Conservation (phyloP, 2,329 filamentous ascomycete genomes). For the Teratosphaeria zuluensis region DNA sequence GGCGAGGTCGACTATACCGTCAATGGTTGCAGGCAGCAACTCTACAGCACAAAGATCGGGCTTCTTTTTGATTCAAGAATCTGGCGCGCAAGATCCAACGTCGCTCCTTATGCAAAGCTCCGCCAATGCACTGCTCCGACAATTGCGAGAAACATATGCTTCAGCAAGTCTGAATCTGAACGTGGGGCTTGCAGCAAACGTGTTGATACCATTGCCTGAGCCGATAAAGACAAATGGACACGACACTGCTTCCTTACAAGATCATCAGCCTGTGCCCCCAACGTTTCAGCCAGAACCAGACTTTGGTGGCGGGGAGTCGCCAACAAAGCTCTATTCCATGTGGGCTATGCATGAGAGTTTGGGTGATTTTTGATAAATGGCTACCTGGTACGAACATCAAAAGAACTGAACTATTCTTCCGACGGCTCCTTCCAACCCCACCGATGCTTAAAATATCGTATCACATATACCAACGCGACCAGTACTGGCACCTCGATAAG, state of each 20-base stretch:
- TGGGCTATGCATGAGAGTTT: slow-evolving; percentile 22
- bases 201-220: slow-evolving; percentile 5
- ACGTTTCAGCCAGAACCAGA: neutral
- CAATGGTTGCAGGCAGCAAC: neutral
- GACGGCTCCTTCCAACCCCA: slow-evolving; percentile 6
- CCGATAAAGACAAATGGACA: slow-evolving; percentile 4
- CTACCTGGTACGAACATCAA: neutral
- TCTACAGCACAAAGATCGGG: neutral
- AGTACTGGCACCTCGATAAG: slow-evolving; percentile 80
- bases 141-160: neutral
- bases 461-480: slow-evolving; percentile 43
- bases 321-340: slow-evolving; percentile 27
- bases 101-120: slow-evolving; percentile 2
- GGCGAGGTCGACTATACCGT: slow-evolving; percentile 7
- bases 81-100: neutral
- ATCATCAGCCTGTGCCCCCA: neutral
- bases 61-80: slow-evolving; percentile 4
- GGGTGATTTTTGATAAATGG: neutral
- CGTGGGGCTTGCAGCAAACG: slow-evolving; percentile 3
- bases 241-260: neutral
- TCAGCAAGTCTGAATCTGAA: slow-evolving; percentile 1
- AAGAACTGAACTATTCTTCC: neutral
- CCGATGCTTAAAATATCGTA: slow-evolving; percentile 6
- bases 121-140: slow-evolving; percentile 3
- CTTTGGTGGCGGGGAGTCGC: slow-evolving; percentile 16